Evolutionary conservation across 495 filamentous ascomycete species (phyloP).

Genomic region (Aspergillus steynii): DNA sequence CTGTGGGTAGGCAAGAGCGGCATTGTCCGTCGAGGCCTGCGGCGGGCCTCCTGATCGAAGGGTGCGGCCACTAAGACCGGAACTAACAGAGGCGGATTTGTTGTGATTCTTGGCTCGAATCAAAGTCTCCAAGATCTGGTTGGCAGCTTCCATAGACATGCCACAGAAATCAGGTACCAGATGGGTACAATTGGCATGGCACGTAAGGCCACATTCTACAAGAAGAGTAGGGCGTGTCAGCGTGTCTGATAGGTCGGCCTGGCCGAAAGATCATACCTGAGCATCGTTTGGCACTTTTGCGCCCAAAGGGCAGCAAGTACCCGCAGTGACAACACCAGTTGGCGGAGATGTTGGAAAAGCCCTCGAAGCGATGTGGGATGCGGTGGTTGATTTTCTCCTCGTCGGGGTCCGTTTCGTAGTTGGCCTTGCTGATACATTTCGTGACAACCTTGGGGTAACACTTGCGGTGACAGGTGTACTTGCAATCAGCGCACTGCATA

Average conservation of each 20-base stretch:
- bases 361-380: slow-evolving; percentile 94
- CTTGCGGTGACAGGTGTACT: slow-evolving; percentile 97
- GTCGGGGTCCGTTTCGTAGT: slow-evolving; percentile 95
- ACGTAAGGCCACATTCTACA: slow-evolving; percentile 89
- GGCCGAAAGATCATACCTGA: slow-evolving; percentile 56
- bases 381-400: slow-evolving; percentile 99
- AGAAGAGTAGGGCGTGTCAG: slow-evolving; percentile 25
- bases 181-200: slow-evolving; percentile 87
- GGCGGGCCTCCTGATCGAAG: slow-evolving; percentile 57
- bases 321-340: slow-evolving; percentile 99
- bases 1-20: slow-evolving; percentile 39
- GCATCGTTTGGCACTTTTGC: slow-evolving; percentile 91
- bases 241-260: slow-evolving; percentile 6
- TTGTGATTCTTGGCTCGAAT: slow-evolving; percentile 47
- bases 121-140: slow-evolving; percentile 71
- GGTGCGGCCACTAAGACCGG: slow-evolving; percentile 64
- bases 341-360: slow-evolving; percentile 92
- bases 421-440: slow-evolving; percentile 99
- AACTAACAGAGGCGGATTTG: slow-evolving; percentile 47
- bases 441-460: slow-evolving; percentile 98
- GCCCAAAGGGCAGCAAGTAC: slow-evolving; percentile 94
- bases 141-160: slow-evolving; percentile 98
- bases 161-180: slow-evolving; percentile 98
- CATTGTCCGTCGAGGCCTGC: slow-evolving; percentile 51
- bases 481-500: slow-evolving; percentile 99